These are phyloP conservation scores for Saturnispora sekii DNA, from an alignment of 805 yeast species.

Conservation along the genomic window DNA sequence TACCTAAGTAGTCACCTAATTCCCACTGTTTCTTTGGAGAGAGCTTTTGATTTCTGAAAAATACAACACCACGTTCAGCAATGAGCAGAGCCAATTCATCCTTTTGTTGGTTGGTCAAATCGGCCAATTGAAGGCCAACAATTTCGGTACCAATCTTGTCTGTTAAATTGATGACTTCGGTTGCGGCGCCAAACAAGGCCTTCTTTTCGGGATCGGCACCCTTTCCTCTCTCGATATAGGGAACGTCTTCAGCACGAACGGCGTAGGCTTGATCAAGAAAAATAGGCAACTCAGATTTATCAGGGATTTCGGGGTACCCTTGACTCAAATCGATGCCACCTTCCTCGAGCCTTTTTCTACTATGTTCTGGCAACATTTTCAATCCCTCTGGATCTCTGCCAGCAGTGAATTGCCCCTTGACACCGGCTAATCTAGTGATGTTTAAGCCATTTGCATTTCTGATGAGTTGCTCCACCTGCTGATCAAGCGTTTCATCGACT, in stretches of 20 bases:
- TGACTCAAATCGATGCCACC: conserved; percentile 27
- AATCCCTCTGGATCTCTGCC: conserved; percentile 16
- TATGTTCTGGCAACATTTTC: conserved; percentile 21
- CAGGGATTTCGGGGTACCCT: conserved; percentile 33
- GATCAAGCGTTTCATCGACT: conserved; percentile 10
- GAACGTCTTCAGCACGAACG: conserved; percentile 26
- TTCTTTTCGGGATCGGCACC: conserved; percentile 33
- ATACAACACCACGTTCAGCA: conserved; percentile 41
- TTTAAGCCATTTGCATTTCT: conserved; percentile 9
- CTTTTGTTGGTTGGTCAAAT: conserved; percentile 33
- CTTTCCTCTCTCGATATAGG: conserved; percentile 27
- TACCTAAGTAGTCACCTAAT: conserved; percentile 37
- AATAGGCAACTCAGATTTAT: conserved; percentile 24
- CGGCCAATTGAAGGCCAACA: conserved; percentile 36
- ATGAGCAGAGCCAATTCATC: conserved; percentile 39
- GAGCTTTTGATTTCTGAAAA: conserved; percentile 39
- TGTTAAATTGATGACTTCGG: conserved; percentile 33
- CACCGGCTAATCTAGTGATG: conserved; percentile 6
- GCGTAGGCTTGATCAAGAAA: conserved; percentile 33
- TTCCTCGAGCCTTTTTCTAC: conserved; percentile 26
- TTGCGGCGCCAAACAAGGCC: conserved; percentile 32
- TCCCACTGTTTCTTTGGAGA: conserved; percentile 34
- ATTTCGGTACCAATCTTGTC: conserved; percentile 41
- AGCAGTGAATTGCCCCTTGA: not conserved
- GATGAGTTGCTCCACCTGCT: conserved; percentile 10